Evolutionary conservation across 116 monocot genomes (phyloP), one percentile per base, ranked within the genome.

Genomic region (Papilionanthe hybrid): DNA sequence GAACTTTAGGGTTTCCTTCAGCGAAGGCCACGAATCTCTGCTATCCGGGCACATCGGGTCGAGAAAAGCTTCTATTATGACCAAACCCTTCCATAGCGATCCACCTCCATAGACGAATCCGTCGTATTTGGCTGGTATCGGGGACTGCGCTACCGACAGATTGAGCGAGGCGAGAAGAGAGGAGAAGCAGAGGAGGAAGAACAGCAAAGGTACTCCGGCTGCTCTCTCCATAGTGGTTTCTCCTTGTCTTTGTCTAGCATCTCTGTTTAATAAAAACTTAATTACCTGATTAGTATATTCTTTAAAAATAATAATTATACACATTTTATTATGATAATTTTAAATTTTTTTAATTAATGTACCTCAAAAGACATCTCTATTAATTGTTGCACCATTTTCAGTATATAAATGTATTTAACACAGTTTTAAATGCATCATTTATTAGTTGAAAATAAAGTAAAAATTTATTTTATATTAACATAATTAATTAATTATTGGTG

Each of bases 11-110:
- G 67, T 60, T 41, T 81, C 42, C 76, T 81, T 75, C 20, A 81
- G 76, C 4, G 81, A 49, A 47, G 81, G 81, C 81, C 81, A 81
- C 18, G 81, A 81, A 20, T 81, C 81, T 49, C 81, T 81, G 60
- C 81, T 81, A 25, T 81, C 76, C 1, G 81, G 81, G 67, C 81
- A 81, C 81, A 81, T 81, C 29, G 81, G 81, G 32, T 81, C 81
- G 1, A 76, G 66, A 76, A 81, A 81, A 29, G 81, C 81, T 0
- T 81, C 81, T 22, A 81, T 58, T 5, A 81, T 50, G 29, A 81
- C 76, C 43, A 67, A 65, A 0, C 48, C 66, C 8, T 66, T 58
- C 72, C 80, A 56, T 5, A 23, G 1, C 4, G 76, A 42, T 13
- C 43, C 81, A 17, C 63, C 67, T 11, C 81, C 66, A 67, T 66